A percentile compares a stretch with the other conserved stretches of the same genome.
Conservation (phyloP, 2,329 filamentous ascomycete genomes). For the Colletotrichum chlorophyti region DNA sequence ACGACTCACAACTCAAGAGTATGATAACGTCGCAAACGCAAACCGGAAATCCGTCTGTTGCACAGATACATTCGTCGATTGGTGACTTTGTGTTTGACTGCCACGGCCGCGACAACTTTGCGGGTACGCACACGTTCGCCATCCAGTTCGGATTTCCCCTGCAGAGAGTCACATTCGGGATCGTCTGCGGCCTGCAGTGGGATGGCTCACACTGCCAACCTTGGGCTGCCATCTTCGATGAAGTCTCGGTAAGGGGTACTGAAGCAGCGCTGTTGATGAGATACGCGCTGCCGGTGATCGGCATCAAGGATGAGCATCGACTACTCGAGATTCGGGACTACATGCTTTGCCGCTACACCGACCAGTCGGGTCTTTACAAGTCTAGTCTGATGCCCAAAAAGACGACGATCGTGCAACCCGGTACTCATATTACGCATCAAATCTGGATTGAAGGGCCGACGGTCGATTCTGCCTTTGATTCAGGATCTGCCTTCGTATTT, state of each 20-base stretch:
- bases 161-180: background rate
- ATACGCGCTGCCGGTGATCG: background rate
- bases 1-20: background rate
- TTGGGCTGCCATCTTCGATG: background rate
- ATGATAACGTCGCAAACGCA: background rate
- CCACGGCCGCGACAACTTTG: background rate
- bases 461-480: background rate
- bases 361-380: background rate
- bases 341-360: background rate
- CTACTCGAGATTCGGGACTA: background rate
- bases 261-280: background rate
- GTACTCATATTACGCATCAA: background rate
- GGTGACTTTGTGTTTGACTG: background rate
- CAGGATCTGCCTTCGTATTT: background rate
- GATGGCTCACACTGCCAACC: background rate
- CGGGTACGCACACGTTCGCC: background rate
- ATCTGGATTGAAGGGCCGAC: background rate
- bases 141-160: background rate
- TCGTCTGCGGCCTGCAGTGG: background rate
- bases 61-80: background rate
- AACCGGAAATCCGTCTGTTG: background rate
- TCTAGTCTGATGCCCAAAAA: background rate
- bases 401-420: background rate
- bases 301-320: background rate
- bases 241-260: background rate